Base-by-base conservation (phyloP, 2,329 filamentous ascomycete species). In the Colletotrichum melonis region DNA sequence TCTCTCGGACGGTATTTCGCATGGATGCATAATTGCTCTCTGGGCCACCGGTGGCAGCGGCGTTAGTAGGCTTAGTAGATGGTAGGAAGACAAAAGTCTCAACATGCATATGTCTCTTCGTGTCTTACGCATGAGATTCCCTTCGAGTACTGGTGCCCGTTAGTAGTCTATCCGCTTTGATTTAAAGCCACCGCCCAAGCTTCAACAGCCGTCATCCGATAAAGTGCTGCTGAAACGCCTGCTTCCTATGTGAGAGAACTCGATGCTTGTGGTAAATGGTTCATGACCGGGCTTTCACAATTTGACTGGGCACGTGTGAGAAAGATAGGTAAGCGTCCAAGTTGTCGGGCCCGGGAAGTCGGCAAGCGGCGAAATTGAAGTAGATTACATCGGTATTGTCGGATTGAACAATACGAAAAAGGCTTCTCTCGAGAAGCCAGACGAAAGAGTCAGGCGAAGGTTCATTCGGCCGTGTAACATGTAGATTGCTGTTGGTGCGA, bases 41-140 rank as follows among this genome's bases (percentile, higher is more conserved):
- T 65, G 38, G 35, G 32, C 24, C 65, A 24, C 24, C 5, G 56
- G 32, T 32, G 14, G 63, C 26, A 22, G 46, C 64, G 65, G 69
- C 65, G 42, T 69, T 59, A 24, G 19, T 7, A 26, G 54, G 58
- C 58, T 55, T 16, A 24, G 54, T 59, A 69, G 69, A 72, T 59
- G 28, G 12, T 35, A 68, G 32, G 24, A 56, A 24, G 42, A 58
- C 26, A 54, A 35, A 9, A 35, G 30, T 35, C 12, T 35, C 12
- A 24, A 32, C 8, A 42, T 28, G 8, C 7, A 0, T 58, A 7
- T 49, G 42, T 49, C 8, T 19, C 3, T 9, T 59, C 14, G n/a
- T 14, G 57, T 38, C n/a, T 32, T 26, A 8, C 22, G 32, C 32
- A 35, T 35, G 32, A 35, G 32, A 35, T 35, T 12, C 32, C 32